phyloP scores from a whole-genome alignment of 2,329 filamentous ascomycete genomes.

The Ploettnerulaceae sp. region DNA sequence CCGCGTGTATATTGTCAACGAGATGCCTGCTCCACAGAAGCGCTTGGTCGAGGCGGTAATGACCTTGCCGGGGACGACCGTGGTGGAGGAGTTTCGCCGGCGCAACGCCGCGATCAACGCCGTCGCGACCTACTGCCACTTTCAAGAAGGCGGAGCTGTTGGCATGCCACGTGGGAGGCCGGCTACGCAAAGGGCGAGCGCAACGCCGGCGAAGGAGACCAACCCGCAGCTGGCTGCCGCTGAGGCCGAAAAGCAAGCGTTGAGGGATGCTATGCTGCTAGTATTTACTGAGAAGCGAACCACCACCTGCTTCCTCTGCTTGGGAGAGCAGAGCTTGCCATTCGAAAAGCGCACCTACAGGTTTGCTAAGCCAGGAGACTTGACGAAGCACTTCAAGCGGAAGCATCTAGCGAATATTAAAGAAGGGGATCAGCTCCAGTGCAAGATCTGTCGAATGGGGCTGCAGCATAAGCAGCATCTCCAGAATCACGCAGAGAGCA shows the following conservation, averaged over 20 bases:
- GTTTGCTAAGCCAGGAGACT: slow-evolving; percentile 22
- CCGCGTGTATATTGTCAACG: neutral
- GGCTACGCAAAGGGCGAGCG: slow-evolving; percentile 14
- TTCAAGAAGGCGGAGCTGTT: slow-evolving; percentile 18
- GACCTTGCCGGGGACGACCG: slow-evolving; percentile 24
- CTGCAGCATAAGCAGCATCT: slow-evolving; percentile 21
- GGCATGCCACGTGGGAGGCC: slow-evolving; percentile 14
- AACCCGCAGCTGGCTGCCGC: slow-evolving; percentile 19
- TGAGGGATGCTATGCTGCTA: slow-evolving; percentile 22
- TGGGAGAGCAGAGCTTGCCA: slow-evolving; percentile 16
- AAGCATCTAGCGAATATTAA: slow-evolving; percentile 23
- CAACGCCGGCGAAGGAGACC: slow-evolving; percentile 16
- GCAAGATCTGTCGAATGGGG: slow-evolving; percentile 21
- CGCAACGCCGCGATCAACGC: slow-evolving; percentile 30
- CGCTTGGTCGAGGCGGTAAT: slow-evolving; percentile 28
- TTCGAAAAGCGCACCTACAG: slow-evolving; percentile 19
- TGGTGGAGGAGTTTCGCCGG: slow-evolving; percentile 17
- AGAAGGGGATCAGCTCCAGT: slow-evolving; percentile 19
- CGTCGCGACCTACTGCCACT: slow-evolving; percentile 27
- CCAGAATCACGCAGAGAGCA: slow-evolving; percentile 18
- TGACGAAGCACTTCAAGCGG: slow-evolving; percentile 25
- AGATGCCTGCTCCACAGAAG: too few relatives aligned
- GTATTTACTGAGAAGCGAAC: slow-evolving; percentile 22
- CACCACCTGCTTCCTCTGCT: slow-evolving; percentile 22
- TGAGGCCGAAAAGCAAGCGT: slow-evolving; percentile 21